Evolutionary conservation across 2,329 filamentous ascomycete species (phyloP), one percentile per base, ranked within the genome.

Genomic region (Akanthomyces uredinophilus): DNA sequence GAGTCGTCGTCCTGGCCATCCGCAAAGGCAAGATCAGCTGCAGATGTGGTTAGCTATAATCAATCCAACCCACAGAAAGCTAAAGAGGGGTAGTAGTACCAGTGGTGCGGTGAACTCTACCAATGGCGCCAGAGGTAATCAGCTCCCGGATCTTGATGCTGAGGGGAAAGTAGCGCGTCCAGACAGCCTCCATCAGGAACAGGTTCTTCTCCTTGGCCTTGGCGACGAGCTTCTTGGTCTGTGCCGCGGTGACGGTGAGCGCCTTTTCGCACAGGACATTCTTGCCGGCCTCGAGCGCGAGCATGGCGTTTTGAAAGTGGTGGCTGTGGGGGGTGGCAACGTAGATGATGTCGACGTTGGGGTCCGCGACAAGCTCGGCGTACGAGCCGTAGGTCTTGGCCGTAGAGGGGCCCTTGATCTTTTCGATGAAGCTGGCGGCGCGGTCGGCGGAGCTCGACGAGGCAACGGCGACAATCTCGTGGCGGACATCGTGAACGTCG

Each of bases 261-360:
- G 92, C 86, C 81, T 96, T 96, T 76, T 96, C 92, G 74, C 92
- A 96, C 39, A 96, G 83, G 35, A 96, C 91, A 69, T 94, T 83
- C 81, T 96, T 96, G 70, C 91, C 90, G 8, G 89, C 90, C 67
- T 91, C 84, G 44, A 96, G 81, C 49, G 87, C 89, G n/a, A 96
- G 83, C 85, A 92, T 91, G 66, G 86, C 84, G 76, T 96, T 94
- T 74, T 96, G 91, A 79, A 93, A 96, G 79, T 96, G 92, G 74
- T 96, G 92, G 69, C 90, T 93, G 78, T 96, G 92, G 18, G 92
- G 92, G 4, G 92, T 96, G 27, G 91, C 92, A 61, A 96, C 85
- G 75, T 96, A 96, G 76, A 96, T 77, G 68, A 96, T 90, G 74
- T 96, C 90, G 67, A 96, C 84, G 69, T 91, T 83, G 7, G 88